Evolutionary conservation across 352 stramenopile species (phyloP), one percentile per base, ranked within the genome.

Genomic region (Globisporangium cystogenes): DNA sequence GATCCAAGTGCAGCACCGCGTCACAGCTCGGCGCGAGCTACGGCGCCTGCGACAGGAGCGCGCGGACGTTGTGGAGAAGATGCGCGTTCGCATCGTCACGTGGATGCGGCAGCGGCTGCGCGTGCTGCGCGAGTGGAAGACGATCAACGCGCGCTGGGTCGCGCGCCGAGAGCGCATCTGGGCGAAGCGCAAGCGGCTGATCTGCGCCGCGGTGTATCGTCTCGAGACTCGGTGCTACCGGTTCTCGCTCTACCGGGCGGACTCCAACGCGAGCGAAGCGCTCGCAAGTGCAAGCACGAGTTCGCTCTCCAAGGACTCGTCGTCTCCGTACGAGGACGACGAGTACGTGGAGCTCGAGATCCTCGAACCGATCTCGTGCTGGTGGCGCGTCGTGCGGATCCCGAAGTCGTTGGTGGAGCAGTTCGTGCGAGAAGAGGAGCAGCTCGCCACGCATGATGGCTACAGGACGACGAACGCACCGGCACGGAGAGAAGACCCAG

Each of bases 61-160:
- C 1, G 53, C 29, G 4, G 53, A 51, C 7, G 71, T 70, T 27
- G 47, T 82, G 1, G 68, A 86, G n/a, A 18, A 48, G 3, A 86
- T 84, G 76, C 67, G 62, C 14, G 5, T 65, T 24, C 62, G 65
- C 10, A 57, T 89, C 6, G 59, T 85, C 14, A 50, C 45, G 12
- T 89, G 75, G 78, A 85, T 83, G 74, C 63, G 58, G 1, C 43
- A 55, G 15, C 60, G 72, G 0, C 57, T 86, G 4, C 65, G 67
- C 16, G 49, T 77, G 1, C 40, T 87, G 36, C 60, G 61, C 6
- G 63, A 52, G 51, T 87, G 79, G 79, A 85, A 81, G 33, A 36
- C 50, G 33, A n/a, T 72, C 14, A 82, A 87, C 35, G 68, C 59
- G 7, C 41, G 43, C 18, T 82, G 68, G 55, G 62, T 74, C 16